These are phyloP conservation scores for Macadamia integrifolia DNA, from an alignment of 164 flowering plant genomes.

Conservation along the genomic window DNA sequence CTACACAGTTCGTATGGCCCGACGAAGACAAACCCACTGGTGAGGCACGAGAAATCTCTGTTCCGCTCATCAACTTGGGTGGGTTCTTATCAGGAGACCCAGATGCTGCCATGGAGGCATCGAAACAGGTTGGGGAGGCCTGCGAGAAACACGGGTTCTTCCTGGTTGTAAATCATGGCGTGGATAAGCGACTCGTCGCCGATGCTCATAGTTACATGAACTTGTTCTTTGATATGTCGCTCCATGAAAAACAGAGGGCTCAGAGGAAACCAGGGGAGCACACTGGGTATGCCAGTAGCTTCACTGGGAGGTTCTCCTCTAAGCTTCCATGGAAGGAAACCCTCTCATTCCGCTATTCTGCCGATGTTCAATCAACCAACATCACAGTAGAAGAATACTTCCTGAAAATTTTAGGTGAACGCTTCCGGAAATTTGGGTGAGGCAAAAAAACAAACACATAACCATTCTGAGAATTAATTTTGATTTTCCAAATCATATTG, in stretches of 20 bases:
- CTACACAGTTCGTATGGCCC: conserved; percentile 75
- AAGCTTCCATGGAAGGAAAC: conserved; percentile 93
- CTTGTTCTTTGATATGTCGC: conserved; percentile 51
- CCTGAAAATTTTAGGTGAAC: conserved; percentile 37
- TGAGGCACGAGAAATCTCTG: conserved; percentile 34
- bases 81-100: conserved; percentile 52
- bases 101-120: conserved; percentile 27
- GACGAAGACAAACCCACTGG: conserved; percentile 53
- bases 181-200: conserved; percentile 32
- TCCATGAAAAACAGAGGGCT: conserved; percentile 55
- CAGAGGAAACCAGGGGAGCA: conserved; percentile 62
- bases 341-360: conserved; percentile 52
- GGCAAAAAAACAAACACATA: neutral
- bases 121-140: conserved; percentile 43
- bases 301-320: conserved; percentile 70
- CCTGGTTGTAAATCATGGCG: conserved; percentile 66
- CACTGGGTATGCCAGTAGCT: conserved; percentile 87
- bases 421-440: conserved; percentile 48
- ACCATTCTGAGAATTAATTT: no score
- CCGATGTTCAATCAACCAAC: conserved; percentile 18
- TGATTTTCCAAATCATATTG: no score
- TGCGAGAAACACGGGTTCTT: conserved; percentile 75
- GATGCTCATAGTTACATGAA: conserved; percentile 56
- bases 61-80: conserved; percentile 55
- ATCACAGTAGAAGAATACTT: conserved; percentile 46